Evolutionary conservation across 192 early-diverging fungal genomes (phyloP).

Genomic region (Diversispora eburnea): DNA sequence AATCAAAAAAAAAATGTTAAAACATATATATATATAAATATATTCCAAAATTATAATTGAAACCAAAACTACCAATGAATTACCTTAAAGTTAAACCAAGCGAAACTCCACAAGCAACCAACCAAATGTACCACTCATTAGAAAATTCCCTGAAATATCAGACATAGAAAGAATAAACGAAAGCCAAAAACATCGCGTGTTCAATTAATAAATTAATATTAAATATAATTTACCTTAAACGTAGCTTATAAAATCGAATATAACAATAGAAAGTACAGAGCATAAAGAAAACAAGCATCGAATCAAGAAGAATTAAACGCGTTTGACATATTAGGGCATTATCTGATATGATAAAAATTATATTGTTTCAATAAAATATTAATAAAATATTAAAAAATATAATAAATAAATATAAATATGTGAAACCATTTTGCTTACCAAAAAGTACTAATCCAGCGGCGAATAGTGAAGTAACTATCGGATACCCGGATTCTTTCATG

Average conservation of each 20-base stretch:
- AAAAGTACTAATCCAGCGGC: conserved; percentile 78
- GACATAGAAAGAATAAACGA: background rate
- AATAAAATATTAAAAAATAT: background rate
- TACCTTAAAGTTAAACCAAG: conserved; percentile 4
- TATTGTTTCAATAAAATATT: background rate
- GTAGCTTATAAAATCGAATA: conserved; percentile 80
- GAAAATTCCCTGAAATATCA: conserved; percentile 60
- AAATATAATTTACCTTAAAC: conserved; percentile 38
- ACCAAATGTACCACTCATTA: conserved; percentile 81
- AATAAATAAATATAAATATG: background rate
- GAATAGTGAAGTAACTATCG: conserved; percentile 65
- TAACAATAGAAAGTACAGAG: conserved; percentile 80
- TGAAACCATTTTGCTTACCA: conserved; percentile 48
- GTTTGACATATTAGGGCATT: conserved; percentile 89
- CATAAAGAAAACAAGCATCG: conserved; percentile 90
- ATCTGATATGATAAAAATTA: conserved; percentile 47
- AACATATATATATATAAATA: too few species aligned
- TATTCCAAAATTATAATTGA: too few species aligned
- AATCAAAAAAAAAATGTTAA: too few species aligned
- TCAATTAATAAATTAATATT: background rate
- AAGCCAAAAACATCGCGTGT: conserved; percentile 29
- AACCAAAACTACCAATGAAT: too few species aligned
- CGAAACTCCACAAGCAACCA: conserved; percentile 72
- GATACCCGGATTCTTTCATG: conserved; percentile 84
- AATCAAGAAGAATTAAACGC: conserved; percentile 90